Base-by-base conservation (phyloP, 768 basidiomycete species). In the Roridomyces roridus region DNA sequence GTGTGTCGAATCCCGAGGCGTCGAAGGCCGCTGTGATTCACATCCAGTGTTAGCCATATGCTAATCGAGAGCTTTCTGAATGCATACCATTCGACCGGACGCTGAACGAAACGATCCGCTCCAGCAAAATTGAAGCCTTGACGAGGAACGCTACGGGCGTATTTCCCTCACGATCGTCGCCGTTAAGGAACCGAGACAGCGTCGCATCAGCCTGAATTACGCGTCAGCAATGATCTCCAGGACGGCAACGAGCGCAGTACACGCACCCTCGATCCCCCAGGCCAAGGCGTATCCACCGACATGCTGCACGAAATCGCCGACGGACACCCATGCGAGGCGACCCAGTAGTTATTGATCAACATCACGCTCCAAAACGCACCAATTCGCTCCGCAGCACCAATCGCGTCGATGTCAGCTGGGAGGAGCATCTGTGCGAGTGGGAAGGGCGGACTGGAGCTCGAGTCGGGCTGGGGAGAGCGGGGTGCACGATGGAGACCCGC, bases 311-410 rank as follows among this genome's bases (percentile, higher is more conserved):
- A 48, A 3, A 55, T 31, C 17, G 43, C 26, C 1, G 58, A 60
- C 23, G 41, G 36, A 18, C 20, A 17, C 8, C 58, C 52, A 2
- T 54, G 14, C 2, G 34, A 29, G 6, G 58, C 58, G 36, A 46
- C 58, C 58, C 58, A 60, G 28, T 24, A 50, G 18, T 51, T 55
- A 14, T 55, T 46, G n/a, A 60, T 0, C 6, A 55, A 17, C 4
- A 37, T 21, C 2, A 51, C 48, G 8, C 23, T 36, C 58, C 58
- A 60, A n/a, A 60, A 60, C 4, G 52, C 58, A 24, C 45, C 18
- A 0, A 55, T 28, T 0, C 58, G 58, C 42, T 55, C 53, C 6
- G 35, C 18, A 11, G 11, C 46, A 11, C 45, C 51, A 11, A 29
- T 21, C 2, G 29, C 14, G 28, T 46, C 34, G 11, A 6, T 8